Base-by-base conservation (phyloP, 768 basidiomycete species). In the Myochromella boudieri region DNA sequence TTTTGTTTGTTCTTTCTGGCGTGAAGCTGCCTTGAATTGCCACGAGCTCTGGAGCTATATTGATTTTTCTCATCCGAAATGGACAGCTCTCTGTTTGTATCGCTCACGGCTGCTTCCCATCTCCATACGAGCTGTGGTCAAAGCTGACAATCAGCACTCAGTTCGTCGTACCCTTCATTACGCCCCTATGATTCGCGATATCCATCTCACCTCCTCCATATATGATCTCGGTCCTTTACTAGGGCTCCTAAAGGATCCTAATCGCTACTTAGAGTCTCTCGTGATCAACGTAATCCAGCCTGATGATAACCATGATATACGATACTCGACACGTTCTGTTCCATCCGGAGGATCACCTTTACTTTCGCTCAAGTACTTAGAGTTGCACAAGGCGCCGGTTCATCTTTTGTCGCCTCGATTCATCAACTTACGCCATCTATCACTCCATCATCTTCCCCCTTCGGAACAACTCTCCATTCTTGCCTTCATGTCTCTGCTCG, bases 1-100 rank as follows among this genome's bases (percentile, higher is more conserved):
- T 3, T 60, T 67, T 33, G 68, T 72, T 6, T 74, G 72, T 54
- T 65, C 65, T 10, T 41, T 53, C 38, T 74, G 72, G 72, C 61
- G 70, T 45, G 50, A 48, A 21, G 53, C 59, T 18, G 67, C 70
- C 14, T 56, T 70, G 11, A 50, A 59, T n/a, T 62, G 56, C 33
- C 58, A 43, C 15, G 61, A 62, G 12, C 51, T 72, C 18, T 74
- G 70, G 72, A 56, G 60, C 38, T 61, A 63, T 48, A 58, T 72
- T 52, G 72, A 74, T 46, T 74, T 71, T 43, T 63, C 69, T 2
- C 60, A 68, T 52, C 63, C 68, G 4, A 59, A 47, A 53, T 65
- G 64, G 61, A 65, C 57, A 21, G 48, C 59, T 31, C 39, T 69
- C 24, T 66, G 68, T 6, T 54, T 67, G 21, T 38, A 46, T 20